Evolutionary conservation across 306 rosid genomes (phyloP), one percentile per base, ranked within the genome.

Genomic region (Medicago arabica): DNA sequence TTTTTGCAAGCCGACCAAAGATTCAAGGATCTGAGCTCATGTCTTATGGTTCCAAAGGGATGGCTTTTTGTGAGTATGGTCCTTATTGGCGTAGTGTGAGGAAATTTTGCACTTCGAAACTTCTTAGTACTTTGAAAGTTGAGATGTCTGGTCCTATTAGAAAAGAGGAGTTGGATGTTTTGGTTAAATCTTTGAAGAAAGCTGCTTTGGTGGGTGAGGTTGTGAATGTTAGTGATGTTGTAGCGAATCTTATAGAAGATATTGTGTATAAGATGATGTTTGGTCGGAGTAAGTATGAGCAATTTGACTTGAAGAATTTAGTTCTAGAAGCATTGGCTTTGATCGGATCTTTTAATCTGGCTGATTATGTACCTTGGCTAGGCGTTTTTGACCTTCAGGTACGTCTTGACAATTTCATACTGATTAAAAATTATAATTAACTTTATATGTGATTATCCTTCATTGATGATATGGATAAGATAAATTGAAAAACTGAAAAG

Each of bases 291-390:
- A 68, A 40, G 19, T 75, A 74, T 6, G 80, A 80, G 0, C 17
- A 18, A 11, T 74, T 74, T 14, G 25, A 80, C 15, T 3, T 80
- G 41, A 74, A 67, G 36, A 41, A 69, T 9, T 23, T 67, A 0
- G 4, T 74, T 67, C 40, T 34, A 4, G 75, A 74, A 61, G 47
- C 9, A 4, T 0, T 47, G 11, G 0, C 1, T 1, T 15, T 74
- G 2, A 9, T 0, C 2, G 72, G 60, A 49, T 59, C 71, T 60
- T 78, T 78, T 7, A 78, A 78, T 60, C 1, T 74, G 1, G 75
- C 75, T 6, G 83, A 80, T 67, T 59, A 34, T 57, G 57, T 80
- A 14, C 83, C 83, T 46, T 57, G 13, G 34, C 61, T 80, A 9
- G 65, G 23, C 0, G 3, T 17, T 2, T 39, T 73, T 31, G 79